These are phyloP conservation scores for Neurospora terricola DNA, from an alignment of 495 filamentous ascomycete genomes.

Conservation along the genomic window DNA sequence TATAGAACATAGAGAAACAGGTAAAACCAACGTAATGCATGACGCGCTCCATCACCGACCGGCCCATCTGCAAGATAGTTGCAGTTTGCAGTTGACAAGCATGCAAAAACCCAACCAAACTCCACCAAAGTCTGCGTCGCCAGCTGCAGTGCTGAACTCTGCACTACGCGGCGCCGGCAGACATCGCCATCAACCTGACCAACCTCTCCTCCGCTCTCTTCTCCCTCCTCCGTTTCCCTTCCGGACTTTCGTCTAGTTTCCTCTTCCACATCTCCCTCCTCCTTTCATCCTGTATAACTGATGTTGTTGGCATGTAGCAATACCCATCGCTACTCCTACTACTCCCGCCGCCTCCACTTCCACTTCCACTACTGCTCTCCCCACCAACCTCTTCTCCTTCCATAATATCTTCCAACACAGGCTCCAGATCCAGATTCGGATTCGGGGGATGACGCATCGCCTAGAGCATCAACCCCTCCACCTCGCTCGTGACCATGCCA, in stretches of 20 bases:
- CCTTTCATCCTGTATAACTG: background rate
- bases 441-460: conserved; percentile 1
- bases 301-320: background rate
- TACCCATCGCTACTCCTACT: background rate
- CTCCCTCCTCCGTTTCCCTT: background rate
- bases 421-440: background rate
- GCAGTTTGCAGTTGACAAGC: background rate
- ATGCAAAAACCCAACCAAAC: background rate
- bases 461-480: conserved; percentile 26
- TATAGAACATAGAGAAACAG: background rate
- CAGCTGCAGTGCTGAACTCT: background rate
- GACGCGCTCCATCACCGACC: background rate
- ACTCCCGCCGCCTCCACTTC: background rate
- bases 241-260: background rate
- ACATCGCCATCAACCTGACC: background rate
- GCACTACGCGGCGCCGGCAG: background rate
- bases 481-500: conserved; percentile 34
- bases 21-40: background rate
- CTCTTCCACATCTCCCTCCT: background rate
- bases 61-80: background rate
- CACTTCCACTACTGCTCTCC: background rate
- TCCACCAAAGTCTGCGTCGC: background rate
- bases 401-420: background rate
- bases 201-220: background rate
- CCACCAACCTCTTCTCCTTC: background rate